Conservation (phyloP, 345 rosid species). For the Cardamine occulta region DNA sequence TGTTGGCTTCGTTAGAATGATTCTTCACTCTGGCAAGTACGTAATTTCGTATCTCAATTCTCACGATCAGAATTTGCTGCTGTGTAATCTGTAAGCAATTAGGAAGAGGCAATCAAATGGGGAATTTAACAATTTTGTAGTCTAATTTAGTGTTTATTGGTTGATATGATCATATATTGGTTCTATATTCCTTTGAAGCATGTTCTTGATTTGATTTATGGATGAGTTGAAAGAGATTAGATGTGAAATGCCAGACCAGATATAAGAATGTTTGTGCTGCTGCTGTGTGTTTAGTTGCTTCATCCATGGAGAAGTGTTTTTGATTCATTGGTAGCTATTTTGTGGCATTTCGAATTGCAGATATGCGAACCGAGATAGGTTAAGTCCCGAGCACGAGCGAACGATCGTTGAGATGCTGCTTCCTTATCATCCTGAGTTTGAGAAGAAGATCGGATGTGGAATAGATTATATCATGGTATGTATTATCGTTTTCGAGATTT, state of each 20-base stretch:
- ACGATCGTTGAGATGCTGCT: constrained; percentile 75
- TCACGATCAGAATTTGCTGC: neutral
- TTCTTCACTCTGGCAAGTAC: constrained; percentile 86
- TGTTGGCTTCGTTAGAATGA: constrained; percentile 87
- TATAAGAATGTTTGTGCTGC: neutral
- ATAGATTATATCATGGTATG: constrained; percentile 80
- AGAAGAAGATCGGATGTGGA: constrained; percentile 87
- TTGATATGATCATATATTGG: neutral
- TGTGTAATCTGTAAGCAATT: neutral
- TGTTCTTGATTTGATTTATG: constrained; percentile 3
- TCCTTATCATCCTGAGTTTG: constrained; percentile 78
- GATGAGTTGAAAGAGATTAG: neutral
- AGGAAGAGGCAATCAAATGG: neutral
- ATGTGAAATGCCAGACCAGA: neutral
- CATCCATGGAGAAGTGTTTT: neutral
- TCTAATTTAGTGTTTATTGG: neutral
- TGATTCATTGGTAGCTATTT: constrained; percentile 19
- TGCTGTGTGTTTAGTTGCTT: neutral
- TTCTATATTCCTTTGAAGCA: neutral
- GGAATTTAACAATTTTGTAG: neutral
- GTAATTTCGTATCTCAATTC: constrained; percentile 20
- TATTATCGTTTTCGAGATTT: constrained; percentile 4
- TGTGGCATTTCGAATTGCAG: constrained; percentile 47
- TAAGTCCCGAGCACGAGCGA: constrained; percentile 78
- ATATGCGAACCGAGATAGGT: constrained; percentile 70